These are phyloP conservation scores for Diaporthe velutina DNA, from an alignment of 2,329 filamentous ascomycete genomes.

Conservation along the genomic window DNA sequence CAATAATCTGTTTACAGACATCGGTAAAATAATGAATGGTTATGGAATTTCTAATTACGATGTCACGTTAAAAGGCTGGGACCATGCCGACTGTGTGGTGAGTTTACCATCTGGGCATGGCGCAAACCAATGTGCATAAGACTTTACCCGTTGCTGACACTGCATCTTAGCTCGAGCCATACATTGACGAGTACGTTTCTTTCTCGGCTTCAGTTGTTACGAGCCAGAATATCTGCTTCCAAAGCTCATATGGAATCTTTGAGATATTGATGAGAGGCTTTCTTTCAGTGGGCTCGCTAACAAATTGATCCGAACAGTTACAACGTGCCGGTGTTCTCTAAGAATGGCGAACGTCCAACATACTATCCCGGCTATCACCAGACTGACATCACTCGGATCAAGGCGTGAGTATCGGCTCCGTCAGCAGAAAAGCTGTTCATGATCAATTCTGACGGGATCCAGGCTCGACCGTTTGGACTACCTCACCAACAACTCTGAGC, in stretches of 20 bases:
- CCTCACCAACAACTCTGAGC: slow-evolving; percentile 40
- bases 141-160: not conserved
- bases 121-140: not conserved
- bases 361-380: slow-evolving; percentile 45
- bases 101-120: slow-evolving; percentile 8
- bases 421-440: not conserved
- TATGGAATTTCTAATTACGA: slow-evolving; percentile 57
- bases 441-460: not conserved
- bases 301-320: slow-evolving; percentile 31
- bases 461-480: slow-evolving; percentile 41
- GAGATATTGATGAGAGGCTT: too few species aligned
- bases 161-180: slow-evolving; percentile 44
- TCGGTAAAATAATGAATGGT: slow-evolving; percentile 60
- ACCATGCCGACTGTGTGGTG: slow-evolving; percentile 43
- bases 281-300: too few species aligned
- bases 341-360: slow-evolving; percentile 42
- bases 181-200: slow-evolving; percentile 41
- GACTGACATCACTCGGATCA: slow-evolving; percentile 45
- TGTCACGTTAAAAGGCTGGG: slow-evolving; percentile 46
- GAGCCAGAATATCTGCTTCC: not conserved
- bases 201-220: not conserved
- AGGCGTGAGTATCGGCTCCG: slow-evolving; percentile 37
- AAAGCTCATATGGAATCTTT: too few species aligned
- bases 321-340: slow-evolving; percentile 45
- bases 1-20: slow-evolving; percentile 35